phyloP scores from a whole-genome alignment of 2,329 filamentous ascomycete genomes.

The Bimuria novae-zelandiae region DNA sequence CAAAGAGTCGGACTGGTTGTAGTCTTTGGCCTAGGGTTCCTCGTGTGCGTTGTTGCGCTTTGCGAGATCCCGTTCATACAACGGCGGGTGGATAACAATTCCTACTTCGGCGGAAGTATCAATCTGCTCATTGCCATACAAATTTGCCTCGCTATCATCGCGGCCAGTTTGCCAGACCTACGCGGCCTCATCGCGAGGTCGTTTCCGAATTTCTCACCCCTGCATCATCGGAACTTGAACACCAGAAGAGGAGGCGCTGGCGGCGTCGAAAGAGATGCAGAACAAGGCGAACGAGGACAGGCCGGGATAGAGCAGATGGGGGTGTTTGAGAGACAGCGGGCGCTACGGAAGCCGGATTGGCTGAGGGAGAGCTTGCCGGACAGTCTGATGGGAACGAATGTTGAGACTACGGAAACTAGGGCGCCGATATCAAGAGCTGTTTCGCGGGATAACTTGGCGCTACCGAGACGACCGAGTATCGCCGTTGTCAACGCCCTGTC shows the following conservation, averaged over 20 bases:
- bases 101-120: slow-evolving; percentile 32
- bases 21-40: slow-evolving; percentile 31
- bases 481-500: too few species aligned
- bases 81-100: slow-evolving; percentile 20
- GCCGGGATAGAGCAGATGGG: background rate
- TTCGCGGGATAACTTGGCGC: too few species aligned
- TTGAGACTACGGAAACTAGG: too few species aligned
- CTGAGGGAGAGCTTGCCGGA: slow-evolving; percentile 23
- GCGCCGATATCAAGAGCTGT: too few species aligned
- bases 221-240: slow-evolving; percentile 25
- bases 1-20: slow-evolving; percentile 28
- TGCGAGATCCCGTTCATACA: slow-evolving; percentile 35
- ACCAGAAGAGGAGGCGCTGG: background rate
- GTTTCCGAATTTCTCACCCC: slow-evolving; percentile 27
- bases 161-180: slow-evolving; percentile 32
- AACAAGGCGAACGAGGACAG: background rate
- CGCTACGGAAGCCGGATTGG: slow-evolving; percentile 28
- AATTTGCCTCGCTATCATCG: slow-evolving; percentile 30
- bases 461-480: too few species aligned
- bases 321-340: slow-evolving; percentile 12
- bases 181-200: slow-evolving; percentile 26
- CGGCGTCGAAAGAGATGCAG: slow-evolving; percentile 7
- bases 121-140: slow-evolving; percentile 35
- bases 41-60: slow-evolving; percentile 33
- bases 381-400: slow-evolving; percentile 22